A percentile compares a stretch with the other conserved stretches of the same genome.
Evolutionary conservation across 371 early-diverging fungal genomes (phyloP).

Genomic region (Saksenaea vasiformis): DNA sequence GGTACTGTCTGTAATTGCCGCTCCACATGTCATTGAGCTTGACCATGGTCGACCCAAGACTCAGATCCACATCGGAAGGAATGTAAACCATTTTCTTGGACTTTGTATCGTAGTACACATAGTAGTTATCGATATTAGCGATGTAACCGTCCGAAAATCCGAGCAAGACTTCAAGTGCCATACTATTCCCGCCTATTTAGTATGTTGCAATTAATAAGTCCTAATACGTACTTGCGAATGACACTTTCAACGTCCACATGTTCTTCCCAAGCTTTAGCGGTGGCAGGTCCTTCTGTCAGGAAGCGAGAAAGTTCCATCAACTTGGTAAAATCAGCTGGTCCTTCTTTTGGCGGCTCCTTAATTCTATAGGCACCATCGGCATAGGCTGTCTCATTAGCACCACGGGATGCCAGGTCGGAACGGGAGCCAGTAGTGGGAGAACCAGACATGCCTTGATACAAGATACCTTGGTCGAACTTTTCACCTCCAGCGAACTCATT

Average conservation of each 20-base stretch:
- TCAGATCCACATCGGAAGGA: slow-evolving; percentile 36
- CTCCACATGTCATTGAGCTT: slow-evolving; percentile 15
- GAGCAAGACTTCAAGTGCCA: slow-evolving; percentile 36
- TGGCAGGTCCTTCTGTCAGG: slow-evolving; percentile 21
- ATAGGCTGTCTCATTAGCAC: slow-evolving; percentile 24
- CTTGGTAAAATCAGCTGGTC: slow-evolving; percentile 13
- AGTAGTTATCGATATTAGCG: slow-evolving; percentile 38
- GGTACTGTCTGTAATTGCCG: no score
- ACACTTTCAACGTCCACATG: slow-evolving; percentile 34
- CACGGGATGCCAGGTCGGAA: slow-evolving; percentile 24
- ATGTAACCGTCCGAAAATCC: slow-evolving; percentile 43
- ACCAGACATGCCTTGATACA: slow-evolving; percentile 31
- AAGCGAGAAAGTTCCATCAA: slow-evolving; percentile 36
- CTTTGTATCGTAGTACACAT: slow-evolving; percentile 23
- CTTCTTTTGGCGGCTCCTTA: slow-evolving; percentile 20
- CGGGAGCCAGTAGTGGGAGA: background rate
- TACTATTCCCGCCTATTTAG: no score
- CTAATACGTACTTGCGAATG: slow-evolving; percentile 29
- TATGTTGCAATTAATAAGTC: background rate
- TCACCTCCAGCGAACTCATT: slow-evolving; percentile 35
- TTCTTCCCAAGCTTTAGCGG: slow-evolving; percentile 27
- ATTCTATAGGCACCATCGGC: slow-evolving; percentile 30
- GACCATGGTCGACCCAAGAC: slow-evolving; percentile 26
- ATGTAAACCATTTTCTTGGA: slow-evolving; percentile 23
- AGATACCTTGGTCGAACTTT: slow-evolving; percentile 28